Base-by-base conservation (phyloP, 1,284 basidiomycete genomes). In the Pseudozyma tsukubaensis region DNA sequence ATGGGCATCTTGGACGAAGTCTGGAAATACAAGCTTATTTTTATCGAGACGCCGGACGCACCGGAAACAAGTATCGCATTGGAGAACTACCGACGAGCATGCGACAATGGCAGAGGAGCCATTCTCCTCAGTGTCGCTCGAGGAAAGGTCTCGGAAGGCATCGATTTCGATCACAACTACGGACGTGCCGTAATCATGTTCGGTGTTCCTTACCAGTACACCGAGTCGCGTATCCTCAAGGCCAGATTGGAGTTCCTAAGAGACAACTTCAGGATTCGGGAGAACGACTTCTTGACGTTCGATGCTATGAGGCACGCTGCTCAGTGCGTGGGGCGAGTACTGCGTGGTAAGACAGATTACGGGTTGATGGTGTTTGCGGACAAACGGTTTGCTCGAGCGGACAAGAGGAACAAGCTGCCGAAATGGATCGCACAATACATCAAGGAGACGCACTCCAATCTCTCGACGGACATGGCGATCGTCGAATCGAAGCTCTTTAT, bases 351-450 rank as follows among this genome's bases (percentile, higher is more conserved):
- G 88, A 98, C 96, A 1, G 97, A 99, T 86, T 99, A 97, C 92
- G 97, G 97, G 45, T 86, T 99, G 80, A 99, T 99, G 97, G 91
- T 99, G 14, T 99, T 99, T 86, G 97, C 97, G 0, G 97, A 99
- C 86, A 97, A 84, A 94, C 92, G 97, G 11, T 99, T 98, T 84
- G 96, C 96, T 11, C 89, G 95, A 59, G 92, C 93, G 29, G 97
- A 99, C 85, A 99, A 99, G 87, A 90, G 97, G 24, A 91, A 93
- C 50, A 99, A 98, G 88, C 87, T 99, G 75, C 97, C 97, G 1
- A 91, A 93, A 56, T 99, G 97, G 97, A 99, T 99, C 81, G 98
- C 98, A 84, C 94, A 97, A 85, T 97, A 98, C 84, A 99, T 99
- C 83, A 70, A 78, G 48, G 97, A 99, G 83, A 93, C 94, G 0